Conservation (phyloP, 2,329 filamentous ascomycete species). For the Sarocladiaceae sp. region DNA sequence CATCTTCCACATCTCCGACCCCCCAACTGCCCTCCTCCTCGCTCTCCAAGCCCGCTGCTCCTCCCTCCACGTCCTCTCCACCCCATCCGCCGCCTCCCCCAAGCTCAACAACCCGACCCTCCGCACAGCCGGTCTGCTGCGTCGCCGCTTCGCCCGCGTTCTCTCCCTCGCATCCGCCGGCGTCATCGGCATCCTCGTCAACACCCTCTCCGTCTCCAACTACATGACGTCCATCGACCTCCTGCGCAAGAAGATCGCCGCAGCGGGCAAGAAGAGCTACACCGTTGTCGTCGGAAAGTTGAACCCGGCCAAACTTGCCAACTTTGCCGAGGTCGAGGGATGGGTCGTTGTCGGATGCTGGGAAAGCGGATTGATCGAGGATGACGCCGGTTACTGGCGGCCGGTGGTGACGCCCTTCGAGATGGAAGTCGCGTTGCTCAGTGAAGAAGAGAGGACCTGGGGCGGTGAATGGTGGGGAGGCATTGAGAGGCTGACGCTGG, state of each 20-base stretch:
- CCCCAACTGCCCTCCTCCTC: constrained; percentile 75
- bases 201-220: constrained; percentile 87
- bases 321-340: constrained; percentile 89
- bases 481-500: constrained; percentile 62
- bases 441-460: constrained; percentile 75
- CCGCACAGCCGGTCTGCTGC: constrained; percentile 53
- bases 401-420: constrained; percentile 96
- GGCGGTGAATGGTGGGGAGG: constrained; percentile 84
- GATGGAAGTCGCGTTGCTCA: constrained; percentile 67
- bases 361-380: constrained; percentile 90
- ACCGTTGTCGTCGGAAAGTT: constrained; percentile 95
- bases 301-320: constrained; percentile 91
- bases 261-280: constrained; percentile 88
- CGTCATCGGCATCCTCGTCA: constrained; percentile 90
- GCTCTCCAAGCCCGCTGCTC: constrained; percentile 78
- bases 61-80: constrained; percentile 72
- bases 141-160: constrained; percentile 82
- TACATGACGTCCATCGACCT: constrained; percentile 76
- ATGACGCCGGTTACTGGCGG: constrained; percentile 72
- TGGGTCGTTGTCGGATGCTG: constrained; percentile 98
- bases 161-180: constrained; percentile 73
- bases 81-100: constrained; percentile 44
- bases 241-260: constrained; percentile 65
- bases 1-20: constrained; percentile 79
- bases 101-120: constrained; percentile 39